Evolutionary conservation across 2,329 filamentous ascomycete species (phyloP).

Genomic region (Colletotrichum viniferum): DNA sequence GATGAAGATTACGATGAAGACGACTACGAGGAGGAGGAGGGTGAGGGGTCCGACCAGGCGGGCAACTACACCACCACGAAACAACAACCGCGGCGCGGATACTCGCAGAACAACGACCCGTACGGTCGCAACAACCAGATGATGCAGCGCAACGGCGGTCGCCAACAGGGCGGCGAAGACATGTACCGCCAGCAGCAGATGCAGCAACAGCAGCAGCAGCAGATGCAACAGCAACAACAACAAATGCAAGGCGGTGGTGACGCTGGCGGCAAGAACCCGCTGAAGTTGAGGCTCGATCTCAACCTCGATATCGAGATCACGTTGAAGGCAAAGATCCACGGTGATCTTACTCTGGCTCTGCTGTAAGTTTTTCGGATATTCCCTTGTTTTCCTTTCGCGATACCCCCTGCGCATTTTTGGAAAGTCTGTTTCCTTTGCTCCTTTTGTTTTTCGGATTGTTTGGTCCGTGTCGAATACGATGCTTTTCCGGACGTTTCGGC

Average conservation of each 20-base stretch:
- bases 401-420: background rate
- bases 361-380: constrained; percentile 54
- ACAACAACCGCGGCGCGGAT: background rate
- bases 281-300: constrained; percentile 48
- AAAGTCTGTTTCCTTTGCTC: background rate
- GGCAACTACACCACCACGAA: constrained; percentile 12
- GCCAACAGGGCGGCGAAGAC: constrained; percentile 19
- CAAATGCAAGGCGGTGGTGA: constrained; percentile 22
- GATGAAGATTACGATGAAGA: constrained; percentile 25
- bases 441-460: background rate
- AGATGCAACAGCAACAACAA: constrained; percentile 27
- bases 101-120: background rate
- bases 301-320: constrained; percentile 83
- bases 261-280: constrained; percentile 24
- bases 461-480: background rate
- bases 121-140: background rate
- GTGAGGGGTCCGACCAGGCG: constrained; percentile 3
- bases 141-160: background rate
- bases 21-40: constrained; percentile 22
- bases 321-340: constrained; percentile 79
- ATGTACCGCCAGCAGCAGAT: constrained; percentile 3
- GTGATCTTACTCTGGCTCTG: constrained; percentile 74
- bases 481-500: background rate
- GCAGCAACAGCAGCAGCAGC: constrained; percentile 29
- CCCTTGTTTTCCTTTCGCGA: background rate